Evolutionary conservation across 1,139 yeast genomes (phyloP).

Genomic region (Kurtzmaniella quercitrusa): DNA sequence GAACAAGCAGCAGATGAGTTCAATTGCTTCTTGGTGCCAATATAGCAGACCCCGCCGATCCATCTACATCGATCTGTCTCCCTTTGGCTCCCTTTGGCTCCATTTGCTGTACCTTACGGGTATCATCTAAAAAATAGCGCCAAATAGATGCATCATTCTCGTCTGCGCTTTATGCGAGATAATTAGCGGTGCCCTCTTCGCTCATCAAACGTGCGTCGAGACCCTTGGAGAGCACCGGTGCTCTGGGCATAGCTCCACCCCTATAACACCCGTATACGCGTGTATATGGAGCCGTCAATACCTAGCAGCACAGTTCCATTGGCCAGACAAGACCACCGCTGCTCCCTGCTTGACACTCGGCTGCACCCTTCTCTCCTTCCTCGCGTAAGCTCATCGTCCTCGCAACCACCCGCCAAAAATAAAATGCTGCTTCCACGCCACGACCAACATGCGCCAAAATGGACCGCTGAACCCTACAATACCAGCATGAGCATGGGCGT

Average conservation of each 20-base stretch:
- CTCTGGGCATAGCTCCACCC: not conserved
- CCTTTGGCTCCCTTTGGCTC: not conserved
- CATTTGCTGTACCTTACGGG: not conserved
- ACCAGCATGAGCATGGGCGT: not conserved
- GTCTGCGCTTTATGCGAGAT: not conserved
- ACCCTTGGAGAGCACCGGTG: not conserved
- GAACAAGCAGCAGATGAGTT: not conserved
- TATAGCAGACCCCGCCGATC: too few species aligned
- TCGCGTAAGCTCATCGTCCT: not conserved
- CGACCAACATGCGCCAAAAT: not conserved
- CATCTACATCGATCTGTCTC: not conserved
- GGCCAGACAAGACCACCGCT: too few species aligned
- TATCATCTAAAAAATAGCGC: not conserved
- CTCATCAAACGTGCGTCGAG: not conserved
- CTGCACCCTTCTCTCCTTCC: not conserved
- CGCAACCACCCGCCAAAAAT: not conserved
- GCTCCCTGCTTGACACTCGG: not conserved
- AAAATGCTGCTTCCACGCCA: not conserved
- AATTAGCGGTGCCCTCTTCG: not conserved
- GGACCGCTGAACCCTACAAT: not conserved
- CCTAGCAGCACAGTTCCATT: too few species aligned
- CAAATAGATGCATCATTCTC: not conserved
- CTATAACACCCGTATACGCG: too few species aligned
- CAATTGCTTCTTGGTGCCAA: too few species aligned
- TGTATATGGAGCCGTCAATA: too few species aligned